Base-by-base conservation (phyloP, 371 early-diverging fungal species). In the Mucor mucedo region DNA sequence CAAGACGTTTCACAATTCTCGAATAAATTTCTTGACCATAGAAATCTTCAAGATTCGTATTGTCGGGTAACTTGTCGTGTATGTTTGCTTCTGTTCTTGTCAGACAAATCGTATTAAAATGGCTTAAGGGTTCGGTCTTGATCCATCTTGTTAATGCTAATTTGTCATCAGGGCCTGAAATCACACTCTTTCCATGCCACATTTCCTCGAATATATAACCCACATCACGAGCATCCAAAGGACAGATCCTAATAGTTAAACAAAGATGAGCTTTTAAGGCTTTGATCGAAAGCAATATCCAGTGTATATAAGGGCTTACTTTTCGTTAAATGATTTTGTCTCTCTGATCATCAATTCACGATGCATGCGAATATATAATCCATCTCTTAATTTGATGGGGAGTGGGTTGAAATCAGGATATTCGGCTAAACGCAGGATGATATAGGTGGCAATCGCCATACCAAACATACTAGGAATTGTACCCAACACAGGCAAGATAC, bases 381-480 rank as follows among this genome's bases (percentile, higher is more conserved):
- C 84, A 9, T 90, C 85, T 44, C 96, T 89, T 40, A 84, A 77
- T 62, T 96, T 96, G 73, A 93, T 84, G 1, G 91, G 82, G 41
- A 97, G 71, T 2, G 96, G 96, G 38, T 93, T 89, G 57, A 74
- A 83, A 8, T 87, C 84, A 14, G 86, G 84, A 71, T 87, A 92
- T 2, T 86, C 84, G 3, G 93, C 91, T n/a, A 98, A 73, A 58
- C 85, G 83, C 21, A 92, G 87, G 32, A 94, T 78, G 11, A 94
- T 91, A 65, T 90, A 89, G 1, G 93, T 89, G 3, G 95, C 96
- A 78, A 98, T 90, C 10, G 94, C 80, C 81, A 91, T 91, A 16
- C 97, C 98, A 79, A 96, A 98, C 75, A 97, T 89, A 14, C 95
- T 95, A 0, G 98, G 96, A 39, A 98, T 76, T 0, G 97, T 94